A percentile compares a stretch with the other conserved stretches of the same genome.
phyloP scores from a whole-genome alignment of 805 yeast genomes.

The Pichia thaimueangensis region DNA sequence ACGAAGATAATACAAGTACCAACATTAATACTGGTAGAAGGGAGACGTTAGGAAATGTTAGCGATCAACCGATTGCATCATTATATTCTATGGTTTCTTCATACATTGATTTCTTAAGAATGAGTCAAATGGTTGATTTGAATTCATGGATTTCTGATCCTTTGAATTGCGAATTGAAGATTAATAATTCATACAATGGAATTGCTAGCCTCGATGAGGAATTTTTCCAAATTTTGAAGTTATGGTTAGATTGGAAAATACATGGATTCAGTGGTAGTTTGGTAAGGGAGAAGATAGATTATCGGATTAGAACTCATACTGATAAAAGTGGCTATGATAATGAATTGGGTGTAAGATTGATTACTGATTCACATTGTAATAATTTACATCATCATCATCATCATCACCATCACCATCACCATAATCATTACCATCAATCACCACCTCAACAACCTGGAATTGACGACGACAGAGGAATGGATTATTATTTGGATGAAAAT shows the following conservation, averaged over 20 bases:
- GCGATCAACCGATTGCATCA: slow-evolving; percentile 25
- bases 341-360: slow-evolving; percentile 7
- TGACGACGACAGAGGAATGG: not conserved
- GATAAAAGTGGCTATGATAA: slow-evolving; percentile 8
- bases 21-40: not conserved
- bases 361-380: not conserved
- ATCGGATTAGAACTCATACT: not conserved
- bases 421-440: too few relatives aligned
- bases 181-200: not conserved
- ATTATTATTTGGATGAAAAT: not conserved
- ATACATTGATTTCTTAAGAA: slow-evolving; percentile 23
- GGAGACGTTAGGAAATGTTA: slow-evolving; percentile 13
- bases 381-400: too few relatives aligned
- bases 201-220: slow-evolving; percentile 7
- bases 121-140: slow-evolving; percentile 13
- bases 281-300: slow-evolving; percentile 14
- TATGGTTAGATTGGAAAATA: slow-evolving; percentile 29
- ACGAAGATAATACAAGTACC: not conserved
- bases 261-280: slow-evolving; percentile 22
- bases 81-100: slow-evolving; percentile 28
- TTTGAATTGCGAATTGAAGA: slow-evolving; percentile 8
- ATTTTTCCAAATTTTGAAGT: slow-evolving; percentile 19
- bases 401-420: too few relatives aligned
- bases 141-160: slow-evolving; percentile 13
- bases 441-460: too few relatives aligned